Evolutionary conservation across 148 eudicot genomes (phyloP).

Genomic region (Persicaria tinctoria): DNA sequence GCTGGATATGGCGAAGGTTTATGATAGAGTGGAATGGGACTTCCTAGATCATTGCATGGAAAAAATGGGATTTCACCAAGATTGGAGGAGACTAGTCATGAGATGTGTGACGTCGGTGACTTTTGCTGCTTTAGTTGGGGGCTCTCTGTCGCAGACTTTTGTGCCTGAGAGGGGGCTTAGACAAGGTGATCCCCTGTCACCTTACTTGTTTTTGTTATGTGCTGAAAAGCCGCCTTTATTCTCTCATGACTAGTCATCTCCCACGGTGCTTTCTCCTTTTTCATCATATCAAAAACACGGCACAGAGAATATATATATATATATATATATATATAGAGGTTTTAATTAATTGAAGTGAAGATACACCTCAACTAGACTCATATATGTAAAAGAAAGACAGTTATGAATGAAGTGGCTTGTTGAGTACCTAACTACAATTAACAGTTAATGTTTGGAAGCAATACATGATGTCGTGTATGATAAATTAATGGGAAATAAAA

Average conservation of each 20-base stretch:
- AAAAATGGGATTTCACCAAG: no score
- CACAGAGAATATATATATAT: not conserved
- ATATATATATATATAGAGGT: no score
- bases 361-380: not conserved
- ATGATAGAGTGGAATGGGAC: not conserved
- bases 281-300: not conserved
- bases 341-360: not conserved
- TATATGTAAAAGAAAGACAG: not conserved
- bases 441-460: not conserved
- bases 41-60: not conserved
- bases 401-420: not conserved
- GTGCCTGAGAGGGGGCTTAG: no score
- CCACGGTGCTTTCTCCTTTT: constrained; percentile 38
- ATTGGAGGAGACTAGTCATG: no score
- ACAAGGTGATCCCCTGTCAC: no score
- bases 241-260: no score
- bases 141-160: no score
- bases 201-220: no score
- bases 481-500: not conserved
- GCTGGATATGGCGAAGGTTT: not conserved
- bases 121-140: no score
- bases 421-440: constrained; percentile 42
- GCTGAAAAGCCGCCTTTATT: no score
- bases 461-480: not conserved
- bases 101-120: no score